phyloP scores from a whole-genome alignment of 306 rosid genomes.

The Albizia julibrissin region DNA sequence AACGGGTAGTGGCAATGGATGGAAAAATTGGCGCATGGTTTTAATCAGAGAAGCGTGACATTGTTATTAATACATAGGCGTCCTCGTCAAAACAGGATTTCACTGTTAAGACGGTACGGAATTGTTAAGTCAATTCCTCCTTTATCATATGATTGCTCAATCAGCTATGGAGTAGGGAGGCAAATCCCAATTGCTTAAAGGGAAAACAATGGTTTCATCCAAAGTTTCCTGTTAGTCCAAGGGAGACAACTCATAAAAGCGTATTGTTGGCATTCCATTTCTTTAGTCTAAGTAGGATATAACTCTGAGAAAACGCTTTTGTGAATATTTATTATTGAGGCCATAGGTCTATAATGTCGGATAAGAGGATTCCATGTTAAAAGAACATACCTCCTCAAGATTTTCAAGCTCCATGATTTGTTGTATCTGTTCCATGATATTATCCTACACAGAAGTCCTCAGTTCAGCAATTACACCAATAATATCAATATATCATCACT shows the following conservation, averaged over 20 bases:
- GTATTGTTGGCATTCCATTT: constrained; percentile 8
- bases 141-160: constrained; percentile 15
- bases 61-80: constrained; percentile 8
- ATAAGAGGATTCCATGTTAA: constrained; percentile 26
- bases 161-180: background rate
- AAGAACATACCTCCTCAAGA: constrained; percentile 78
- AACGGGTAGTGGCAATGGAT: background rate
- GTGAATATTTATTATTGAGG: constrained; percentile 9
- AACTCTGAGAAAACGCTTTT: constrained; percentile 20
- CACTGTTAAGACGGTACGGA: background rate
- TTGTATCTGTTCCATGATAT: constrained; percentile 80
- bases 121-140: background rate
- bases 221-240: background rate
- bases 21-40: background rate
- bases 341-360: constrained; percentile 12
- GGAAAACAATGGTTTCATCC: constrained; percentile 12
- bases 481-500: constrained; percentile 24
- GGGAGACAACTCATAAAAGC: background rate
- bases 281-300: constrained; percentile 9
- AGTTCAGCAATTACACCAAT: constrained; percentile 19
- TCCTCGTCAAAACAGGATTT: constrained; percentile 1
- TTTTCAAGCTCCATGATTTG: constrained; percentile 95
- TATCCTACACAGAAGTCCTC: constrained; percentile 57
- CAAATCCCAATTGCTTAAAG: constrained; percentile 18
- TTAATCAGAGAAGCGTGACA: background rate